Base-by-base conservation (phyloP, 148 eudicot genomes). In the Suaeda aralocaspica region DNA sequence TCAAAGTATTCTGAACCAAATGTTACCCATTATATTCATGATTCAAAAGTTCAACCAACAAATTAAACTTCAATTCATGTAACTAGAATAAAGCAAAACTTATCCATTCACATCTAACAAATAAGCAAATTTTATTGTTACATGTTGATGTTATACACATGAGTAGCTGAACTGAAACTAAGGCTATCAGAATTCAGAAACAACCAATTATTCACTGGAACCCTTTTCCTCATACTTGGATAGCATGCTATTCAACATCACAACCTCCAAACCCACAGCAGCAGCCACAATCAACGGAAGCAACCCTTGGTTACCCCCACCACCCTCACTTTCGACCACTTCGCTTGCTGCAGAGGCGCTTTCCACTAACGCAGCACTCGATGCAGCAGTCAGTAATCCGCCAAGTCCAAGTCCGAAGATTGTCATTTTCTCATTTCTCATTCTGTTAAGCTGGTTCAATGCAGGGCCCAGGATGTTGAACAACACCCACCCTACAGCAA, bases 391-490 rank as follows among this genome's bases (percentile, higher is more conserved):
- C 25, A 77, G 72, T 31, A 83, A 60, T 18, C 96, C 91, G 21
- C 84, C 81, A 0, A 90, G 77, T 16, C 90, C 90, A 15, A 89
- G 76, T 59, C 93, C 92, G 1, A 86, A 10, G 6, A 85, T 45
- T 16, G 85, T 63, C 4, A 84, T 87, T 59, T 84, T 86, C 25
- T 69, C 72, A 77, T 55, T 79, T 70, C 86, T 80, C 96, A 91
- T 88, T 25, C 60, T 76, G 82, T 88, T 81, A 25, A 91, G 42
- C 81, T 88, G 96, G 78, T 86, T 88, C 24, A 91, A 79, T 0
- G 96, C 91, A 11, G 96, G 96, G n/a, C 79, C 85, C 13, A 88
- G 79, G 19, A 91, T 91, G 82, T 91, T 88, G 77, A 71, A 83
- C 19, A 88, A 75, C 5, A 88, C 93, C 96, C 96, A 91, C 22